A percentile compares a stretch with the other conserved stretches of the same genome.
phyloP scores from a whole-genome alignment of 1,284 basidiomycete species.

The Ganoderma lingzhi region DNA sequence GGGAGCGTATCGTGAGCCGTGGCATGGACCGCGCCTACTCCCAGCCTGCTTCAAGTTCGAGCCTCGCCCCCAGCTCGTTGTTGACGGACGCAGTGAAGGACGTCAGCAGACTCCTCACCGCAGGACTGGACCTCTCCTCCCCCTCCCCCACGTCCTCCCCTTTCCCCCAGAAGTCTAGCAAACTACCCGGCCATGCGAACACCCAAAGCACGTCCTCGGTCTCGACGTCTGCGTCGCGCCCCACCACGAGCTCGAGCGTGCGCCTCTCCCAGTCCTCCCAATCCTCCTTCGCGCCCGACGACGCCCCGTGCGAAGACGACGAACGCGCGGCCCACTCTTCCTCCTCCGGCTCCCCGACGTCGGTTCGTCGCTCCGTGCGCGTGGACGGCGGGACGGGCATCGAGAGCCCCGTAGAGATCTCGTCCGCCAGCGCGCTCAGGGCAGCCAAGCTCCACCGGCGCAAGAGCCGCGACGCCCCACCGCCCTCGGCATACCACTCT shows the following conservation, averaged over 20 bases:
- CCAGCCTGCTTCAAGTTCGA: conserved; percentile 25
- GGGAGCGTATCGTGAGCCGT: conserved; percentile 78
- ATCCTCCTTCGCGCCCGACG: conserved; percentile 51
- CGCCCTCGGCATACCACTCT: conserved; percentile 21
- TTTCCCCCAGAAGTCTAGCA: not conserved
- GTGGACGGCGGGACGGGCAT: conserved; percentile 31
- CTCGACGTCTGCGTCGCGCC: conserved; percentile 36
- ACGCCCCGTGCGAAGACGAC: conserved; percentile 41
- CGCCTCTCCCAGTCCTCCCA: conserved; percentile 55
- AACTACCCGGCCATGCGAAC: conserved; percentile 28
- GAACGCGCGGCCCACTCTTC: conserved; percentile 34
- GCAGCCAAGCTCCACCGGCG: conserved; percentile 39
- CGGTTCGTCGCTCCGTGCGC: conserved; percentile 19
- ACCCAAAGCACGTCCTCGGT: conserved; percentile 39
- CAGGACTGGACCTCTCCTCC: conserved; percentile 47
- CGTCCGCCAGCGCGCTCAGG: conserved; percentile 28
- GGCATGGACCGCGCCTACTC: conserved; percentile 54
- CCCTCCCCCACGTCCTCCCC: conserved; percentile 31
- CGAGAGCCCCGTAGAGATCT: conserved; percentile 34
- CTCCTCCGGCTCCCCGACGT: not conserved
- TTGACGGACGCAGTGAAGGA: conserved; percentile 59
- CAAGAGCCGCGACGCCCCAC: conserved; percentile 40
- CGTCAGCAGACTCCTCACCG: conserved; percentile 58
- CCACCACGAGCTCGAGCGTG: conserved; percentile 34
- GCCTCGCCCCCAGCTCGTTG: conserved; percentile 18